Evolutionary conservation across 352 stramenopile genomes (phyloP).

Genomic region (Pythium chondricola): DNA sequence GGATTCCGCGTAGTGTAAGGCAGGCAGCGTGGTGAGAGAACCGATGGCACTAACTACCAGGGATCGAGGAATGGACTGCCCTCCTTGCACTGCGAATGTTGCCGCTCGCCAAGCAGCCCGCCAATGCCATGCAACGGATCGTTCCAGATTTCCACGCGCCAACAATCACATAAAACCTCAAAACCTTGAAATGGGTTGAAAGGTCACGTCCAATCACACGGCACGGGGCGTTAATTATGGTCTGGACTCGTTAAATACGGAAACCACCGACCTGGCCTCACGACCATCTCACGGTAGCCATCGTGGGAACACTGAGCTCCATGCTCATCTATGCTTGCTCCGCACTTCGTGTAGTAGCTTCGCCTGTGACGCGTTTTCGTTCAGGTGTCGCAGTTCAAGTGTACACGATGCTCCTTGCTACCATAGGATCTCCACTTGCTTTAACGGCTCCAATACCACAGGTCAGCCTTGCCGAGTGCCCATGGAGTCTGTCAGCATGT

Average conservation of each 20-base stretch:
- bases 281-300: no score
- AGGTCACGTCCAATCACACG: neutral
- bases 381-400: no score
- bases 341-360: no score
- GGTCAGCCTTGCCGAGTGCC: no score
- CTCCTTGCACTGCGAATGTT: neutral
- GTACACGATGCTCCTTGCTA: no score
- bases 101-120: no score
- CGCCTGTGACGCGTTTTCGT: no score
- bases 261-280: neutral
- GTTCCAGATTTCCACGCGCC: neutral
- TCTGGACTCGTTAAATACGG: neutral
- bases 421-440: no score
- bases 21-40: conserved; percentile 1
- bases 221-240: neutral
- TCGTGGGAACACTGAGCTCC: no score
- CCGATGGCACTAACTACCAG: neutral
- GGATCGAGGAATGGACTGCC: neutral
- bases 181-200: conserved; percentile 3
- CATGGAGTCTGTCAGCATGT: no score
- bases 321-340: no score
- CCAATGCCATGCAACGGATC: conserved; percentile 2
- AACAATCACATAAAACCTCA: conserved; percentile 7
- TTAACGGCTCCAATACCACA: no score
- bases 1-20: neutral